A percentile compares a stretch with the other conserved stretches of the same genome.
These are phyloP conservation scores for Ehretia macrophylla DNA, from an alignment of 257 asterid species.

Conservation along the genomic window DNA sequence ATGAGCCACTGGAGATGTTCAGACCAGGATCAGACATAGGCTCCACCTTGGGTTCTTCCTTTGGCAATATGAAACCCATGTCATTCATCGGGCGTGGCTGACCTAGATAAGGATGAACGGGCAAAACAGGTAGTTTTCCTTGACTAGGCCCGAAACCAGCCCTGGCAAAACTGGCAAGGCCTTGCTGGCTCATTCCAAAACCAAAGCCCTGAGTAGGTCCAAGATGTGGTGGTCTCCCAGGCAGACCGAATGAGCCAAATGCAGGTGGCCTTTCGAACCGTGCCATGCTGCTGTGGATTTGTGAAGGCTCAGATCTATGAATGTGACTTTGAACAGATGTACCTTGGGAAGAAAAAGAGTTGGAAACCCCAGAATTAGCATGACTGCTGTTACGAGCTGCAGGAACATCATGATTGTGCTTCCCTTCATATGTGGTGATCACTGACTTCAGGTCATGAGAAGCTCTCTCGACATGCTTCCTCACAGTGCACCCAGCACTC, in stretches of 20 bases:
- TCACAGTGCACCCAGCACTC: constrained; percentile 67
- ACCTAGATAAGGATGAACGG: constrained; percentile 39
- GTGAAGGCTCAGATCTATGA: constrained; percentile 51
- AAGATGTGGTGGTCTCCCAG: constrained; percentile 33
- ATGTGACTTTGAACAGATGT: constrained; percentile 27
- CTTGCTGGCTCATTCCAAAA: constrained; percentile 51
- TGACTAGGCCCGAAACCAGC: constrained; percentile 28
- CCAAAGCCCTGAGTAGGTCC: constrained; percentile 45
- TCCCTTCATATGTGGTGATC: constrained; percentile 79
- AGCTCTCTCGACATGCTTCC: constrained; percentile 88
- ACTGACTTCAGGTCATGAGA: constrained; percentile 78
- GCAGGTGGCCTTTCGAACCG: constrained; percentile 44
- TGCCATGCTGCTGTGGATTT: constrained; percentile 37
- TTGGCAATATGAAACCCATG: constrained; percentile 45
- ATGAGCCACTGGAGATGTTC: constrained; percentile 34
- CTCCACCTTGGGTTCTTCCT: constrained; percentile 53
- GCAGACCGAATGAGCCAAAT: constrained; percentile 30
- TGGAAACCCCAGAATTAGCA: constrained; percentile 28
- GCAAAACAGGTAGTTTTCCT: constrained; percentile 31
- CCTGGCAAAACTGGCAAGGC: constrained; percentile 32
- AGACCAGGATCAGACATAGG: constrained; percentile 43
- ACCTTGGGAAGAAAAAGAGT: constrained; percentile 22
- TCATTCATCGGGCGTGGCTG: constrained; percentile 30
- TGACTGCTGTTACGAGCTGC: constrained; percentile 78
- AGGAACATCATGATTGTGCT: constrained; percentile 85